phyloP scores from a whole-genome alignment of 1,139 yeast species.

The Meyerozyma carpophila region DNA sequence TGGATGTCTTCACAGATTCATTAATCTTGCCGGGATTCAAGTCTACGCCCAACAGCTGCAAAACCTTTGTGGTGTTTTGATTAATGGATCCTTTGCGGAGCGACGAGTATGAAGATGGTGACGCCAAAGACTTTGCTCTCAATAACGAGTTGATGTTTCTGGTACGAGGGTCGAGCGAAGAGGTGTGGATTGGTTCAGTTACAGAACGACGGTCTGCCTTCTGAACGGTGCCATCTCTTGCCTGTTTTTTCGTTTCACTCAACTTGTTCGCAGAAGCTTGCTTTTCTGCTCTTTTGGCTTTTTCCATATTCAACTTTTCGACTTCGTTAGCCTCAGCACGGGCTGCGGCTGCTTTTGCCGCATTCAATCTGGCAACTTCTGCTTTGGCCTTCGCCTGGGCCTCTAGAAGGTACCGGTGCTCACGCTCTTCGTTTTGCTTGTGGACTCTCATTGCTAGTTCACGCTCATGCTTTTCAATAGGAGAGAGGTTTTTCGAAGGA shows the following conservation, averaged over 20 bases:
- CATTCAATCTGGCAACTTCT: conserved; percentile 7
- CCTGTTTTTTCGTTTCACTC: conserved; percentile 5
- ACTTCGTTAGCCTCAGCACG: background rate
- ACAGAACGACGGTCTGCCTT: conserved; percentile 13
- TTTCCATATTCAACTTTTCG: conserved; percentile 1
- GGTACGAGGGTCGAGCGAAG: conserved; percentile 37
- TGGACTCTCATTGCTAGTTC: conserved; percentile 28
- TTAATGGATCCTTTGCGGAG: conserved; percentile 15
- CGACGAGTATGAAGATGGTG: conserved; percentile 23
- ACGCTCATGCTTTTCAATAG: conserved; percentile 21
- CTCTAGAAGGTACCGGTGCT: conserved; percentile 11
- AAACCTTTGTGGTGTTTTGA: conserved; percentile 33
- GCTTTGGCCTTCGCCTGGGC: conserved; percentile 5
- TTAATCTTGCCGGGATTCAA: conserved; percentile 21
- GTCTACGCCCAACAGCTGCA: conserved; percentile 42
- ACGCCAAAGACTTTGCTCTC: conserved; percentile 34
- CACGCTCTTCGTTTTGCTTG: conserved; percentile 25
- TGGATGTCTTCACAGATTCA: conserved; percentile 35
- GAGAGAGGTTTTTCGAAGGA: conserved; percentile 2
- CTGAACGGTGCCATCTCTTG: conserved; percentile 5
- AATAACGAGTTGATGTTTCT: conserved; percentile 22
- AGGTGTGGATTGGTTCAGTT: conserved; percentile 17
- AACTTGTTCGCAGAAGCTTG: conserved; percentile 2
- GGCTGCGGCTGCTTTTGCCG: conserved; percentile 3
- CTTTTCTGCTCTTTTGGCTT: conserved; percentile 4